Evolutionary conservation across 73 alveolate genomes (phyloP), one percentile per base, ranked within the genome.

Genomic region (Effrenium voratum): DNA sequence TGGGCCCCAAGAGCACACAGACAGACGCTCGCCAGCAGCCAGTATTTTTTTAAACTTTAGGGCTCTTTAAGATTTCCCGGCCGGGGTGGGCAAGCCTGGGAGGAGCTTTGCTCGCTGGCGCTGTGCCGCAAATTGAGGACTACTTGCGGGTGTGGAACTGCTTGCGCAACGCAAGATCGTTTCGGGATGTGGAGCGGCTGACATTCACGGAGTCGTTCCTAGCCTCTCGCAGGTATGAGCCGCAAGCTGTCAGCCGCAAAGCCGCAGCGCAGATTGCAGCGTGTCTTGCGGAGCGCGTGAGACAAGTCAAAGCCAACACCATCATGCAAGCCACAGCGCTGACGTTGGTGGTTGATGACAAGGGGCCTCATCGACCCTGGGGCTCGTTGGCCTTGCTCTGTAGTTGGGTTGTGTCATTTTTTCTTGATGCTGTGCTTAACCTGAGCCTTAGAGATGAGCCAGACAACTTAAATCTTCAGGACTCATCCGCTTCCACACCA

Each of bases 311-410:
- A 50, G 38, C 26, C 76, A 26, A 28, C 26, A 15, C 10, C 41
- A 5, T 63, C 10, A 6, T 73, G 55, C 30, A 16, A 32, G 84
- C 84, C 8, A 2, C 84, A 0, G 30, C 55, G 1, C 30, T 73
- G 84, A 73, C 84, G 12, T 22, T 73, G 32, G 52, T 73, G 32
- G 84, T 73, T 2, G 84, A 73, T 34, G 84, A 73, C 84, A 73
- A 73, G 50, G 52, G 26, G 1, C 28, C 13, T 26, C 84, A 73
- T 36, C 84, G 84, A 24, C n/a, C 28, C 84, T 68, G 44, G 80
- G 41, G 41, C 0, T 4, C 22, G 10, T 22, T 52, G 68, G 68
- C 8, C 8, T 52, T 52, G 30, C 10, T 52, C 10, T 52, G 68
- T 52, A 13, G 68, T 52, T 52, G 22, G 63, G 63, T 52, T 8